Conservation (phyloP, 78 protist genomes). For the Speleostelium caveatum region DNA sequence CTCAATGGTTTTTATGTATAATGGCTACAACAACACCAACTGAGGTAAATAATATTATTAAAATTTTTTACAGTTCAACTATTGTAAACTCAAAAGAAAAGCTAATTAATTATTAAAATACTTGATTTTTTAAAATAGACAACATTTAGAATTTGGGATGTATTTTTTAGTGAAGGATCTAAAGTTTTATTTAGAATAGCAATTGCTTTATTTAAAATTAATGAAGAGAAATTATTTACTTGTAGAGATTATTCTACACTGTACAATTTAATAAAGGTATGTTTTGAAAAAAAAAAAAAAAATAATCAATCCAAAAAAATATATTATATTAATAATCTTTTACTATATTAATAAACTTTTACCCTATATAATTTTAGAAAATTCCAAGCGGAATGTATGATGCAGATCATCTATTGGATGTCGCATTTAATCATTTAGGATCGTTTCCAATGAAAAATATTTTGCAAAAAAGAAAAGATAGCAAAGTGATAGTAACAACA, state of each 20-base stretch:
- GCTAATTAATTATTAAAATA: too few species aligned
- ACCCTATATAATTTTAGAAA: background rate
- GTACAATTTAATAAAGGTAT: constrained; percentile 60
- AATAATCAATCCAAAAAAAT: background rate
- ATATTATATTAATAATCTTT: background rate
- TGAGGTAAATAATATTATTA: background rate
- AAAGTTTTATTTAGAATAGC: constrained; percentile 82
- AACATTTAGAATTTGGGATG: constrained; percentile 87
- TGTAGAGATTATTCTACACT: constrained; percentile 66
- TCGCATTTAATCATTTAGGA: constrained; percentile 39
- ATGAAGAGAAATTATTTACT: constrained; percentile 65
- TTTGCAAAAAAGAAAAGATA: constrained; percentile 44
- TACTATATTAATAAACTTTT: background rate
- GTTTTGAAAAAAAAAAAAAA: background rate
- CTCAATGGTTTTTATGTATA: constrained; percentile 85
- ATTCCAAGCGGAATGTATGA: constrained; percentile 46
- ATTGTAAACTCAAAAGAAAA: background rate
- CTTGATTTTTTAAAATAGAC: constrained; percentile 4
- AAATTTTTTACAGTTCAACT: background rate
- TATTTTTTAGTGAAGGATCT: constrained; percentile 84
- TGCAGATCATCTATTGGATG: constrained; percentile 55
- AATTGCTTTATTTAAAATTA: constrained; percentile 66
- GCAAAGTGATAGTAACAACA: constrained; percentile 27
- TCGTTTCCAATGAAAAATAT: constrained; percentile 56
- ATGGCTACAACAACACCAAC: constrained; percentile 81